Percentiles rank a stretch among this genome's conserved stretches.
Conservation (phyloP, 805 yeast species). For the Wickerhamomyces queroliae region DNA sequence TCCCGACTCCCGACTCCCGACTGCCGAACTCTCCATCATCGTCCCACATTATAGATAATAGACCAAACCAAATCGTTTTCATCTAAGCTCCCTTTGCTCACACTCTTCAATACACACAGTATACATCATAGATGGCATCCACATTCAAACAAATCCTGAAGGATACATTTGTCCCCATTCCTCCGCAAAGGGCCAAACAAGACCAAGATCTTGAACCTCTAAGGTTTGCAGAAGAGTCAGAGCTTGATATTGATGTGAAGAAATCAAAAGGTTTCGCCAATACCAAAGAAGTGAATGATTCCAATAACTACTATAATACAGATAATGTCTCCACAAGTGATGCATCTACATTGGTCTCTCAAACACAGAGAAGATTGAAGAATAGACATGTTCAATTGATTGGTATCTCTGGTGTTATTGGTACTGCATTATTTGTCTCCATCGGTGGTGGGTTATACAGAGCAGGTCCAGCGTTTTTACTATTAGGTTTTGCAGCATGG, state of each 20-base stretch:
- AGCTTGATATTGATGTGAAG: not conserved
- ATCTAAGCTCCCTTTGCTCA: too few species aligned
- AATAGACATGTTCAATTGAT: conserved; percentile 75
- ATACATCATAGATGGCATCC: not conserved
- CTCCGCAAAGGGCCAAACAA: conserved; percentile 11
- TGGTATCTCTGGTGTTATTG: conserved; percentile 79
- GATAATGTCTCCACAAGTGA: conserved; percentile 12
- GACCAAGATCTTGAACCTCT: not conserved
- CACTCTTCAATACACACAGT: too few species aligned
- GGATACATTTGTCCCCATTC: conserved; percentile 17
- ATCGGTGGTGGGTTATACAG: conserved; percentile 57
- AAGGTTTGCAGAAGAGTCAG: not conserved
- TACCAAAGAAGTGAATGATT: not conserved
- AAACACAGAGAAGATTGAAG: conserved; percentile 43
- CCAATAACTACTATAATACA: not conserved
- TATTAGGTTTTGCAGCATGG: conserved; percentile 65
- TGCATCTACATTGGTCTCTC: conserved; percentile 16
- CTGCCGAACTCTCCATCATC: too few species aligned
- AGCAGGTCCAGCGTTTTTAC: conserved; percentile 66
- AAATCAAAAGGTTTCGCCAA: not conserved
- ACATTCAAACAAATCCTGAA: conserved; percentile 3
- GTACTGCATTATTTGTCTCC: conserved; percentile 73
- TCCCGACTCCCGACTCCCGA: too few species aligned
- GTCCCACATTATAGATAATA: too few species aligned
- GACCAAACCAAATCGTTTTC: too few species aligned